These are phyloP conservation scores for Coemansia sp. DNA, from an alignment of 192 early-diverging fungal species.

Conservation along the genomic window DNA sequence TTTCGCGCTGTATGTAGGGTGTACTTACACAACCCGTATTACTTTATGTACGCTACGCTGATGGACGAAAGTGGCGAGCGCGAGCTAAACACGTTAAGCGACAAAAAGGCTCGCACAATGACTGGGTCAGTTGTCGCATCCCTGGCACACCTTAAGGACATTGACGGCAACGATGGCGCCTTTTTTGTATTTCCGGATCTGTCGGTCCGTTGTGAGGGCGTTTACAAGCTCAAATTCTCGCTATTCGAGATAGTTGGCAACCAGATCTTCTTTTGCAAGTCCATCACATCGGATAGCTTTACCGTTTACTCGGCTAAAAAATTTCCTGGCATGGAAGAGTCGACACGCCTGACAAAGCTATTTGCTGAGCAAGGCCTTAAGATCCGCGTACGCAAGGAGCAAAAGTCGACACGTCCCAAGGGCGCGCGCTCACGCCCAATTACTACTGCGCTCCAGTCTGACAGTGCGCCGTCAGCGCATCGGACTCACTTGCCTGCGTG, in stretches of 20 bases:
- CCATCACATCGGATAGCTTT: constrained; percentile 83
- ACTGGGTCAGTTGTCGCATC: constrained; percentile 95
- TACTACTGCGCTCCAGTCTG: constrained; percentile 31
- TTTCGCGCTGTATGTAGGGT: constrained; percentile 26
- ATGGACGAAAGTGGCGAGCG: constrained; percentile 81
- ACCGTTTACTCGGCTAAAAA: constrained; percentile 93
- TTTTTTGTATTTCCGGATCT: constrained; percentile 98
- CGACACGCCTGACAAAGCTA: constrained; percentile 82
- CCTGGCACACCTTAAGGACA: constrained; percentile 86
- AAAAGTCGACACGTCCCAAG: constrained; percentile 53
- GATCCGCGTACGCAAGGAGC: constrained; percentile 92
- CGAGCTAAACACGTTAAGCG: constrained; percentile 86
- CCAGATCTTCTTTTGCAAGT: constrained; percentile 89
- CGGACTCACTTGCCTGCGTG: constrained; percentile 24
- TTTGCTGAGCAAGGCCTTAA: constrained; percentile 98
- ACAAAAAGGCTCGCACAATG: constrained; percentile 89
- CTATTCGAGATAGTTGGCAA: constrained; percentile 90
- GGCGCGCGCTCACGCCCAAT: constrained; percentile 48
- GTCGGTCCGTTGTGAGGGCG: constrained; percentile 92
- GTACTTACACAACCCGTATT: constrained; percentile 83
- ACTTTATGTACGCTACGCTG: constrained; percentile 96
- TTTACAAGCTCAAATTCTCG: constrained; percentile 82
- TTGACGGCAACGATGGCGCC: constrained; percentile 84
- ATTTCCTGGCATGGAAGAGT: constrained; percentile 97
- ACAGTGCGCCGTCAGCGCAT: constrained; percentile 5